Conservation (phyloP, 192 early-diverging fungal genomes). For the Piromyces finnis region DNA sequence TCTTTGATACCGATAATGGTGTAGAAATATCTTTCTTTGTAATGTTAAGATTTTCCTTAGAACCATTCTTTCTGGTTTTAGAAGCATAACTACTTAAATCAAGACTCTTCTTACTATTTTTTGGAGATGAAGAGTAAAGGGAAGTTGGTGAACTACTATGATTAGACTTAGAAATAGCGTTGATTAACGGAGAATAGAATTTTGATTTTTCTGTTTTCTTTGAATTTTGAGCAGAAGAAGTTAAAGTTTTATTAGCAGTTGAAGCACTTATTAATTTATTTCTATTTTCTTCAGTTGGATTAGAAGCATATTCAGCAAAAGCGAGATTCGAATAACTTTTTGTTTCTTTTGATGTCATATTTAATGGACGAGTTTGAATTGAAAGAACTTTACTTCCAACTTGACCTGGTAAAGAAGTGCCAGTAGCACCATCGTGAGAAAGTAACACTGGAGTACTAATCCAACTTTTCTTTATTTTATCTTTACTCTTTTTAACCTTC, state of each 20-base stretch:
- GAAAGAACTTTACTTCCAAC: not conserved
- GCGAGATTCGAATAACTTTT: not conserved
- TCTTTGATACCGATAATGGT: not conserved
- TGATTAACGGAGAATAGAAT: not conserved
- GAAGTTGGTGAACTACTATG: not conserved
- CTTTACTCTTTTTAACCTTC: not conserved
- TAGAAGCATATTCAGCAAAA: not conserved
- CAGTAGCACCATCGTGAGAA: not conserved
- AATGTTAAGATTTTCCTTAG: not conserved
- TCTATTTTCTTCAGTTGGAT: not conserved
- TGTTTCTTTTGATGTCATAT: not conserved
- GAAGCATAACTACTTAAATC: not conserved
- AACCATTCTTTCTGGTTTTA: not conserved
- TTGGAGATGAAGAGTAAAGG: not conserved
- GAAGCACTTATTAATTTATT: not conserved
- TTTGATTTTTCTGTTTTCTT: not conserved
- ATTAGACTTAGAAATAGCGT: not conserved
- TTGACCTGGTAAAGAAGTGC: not conserved
- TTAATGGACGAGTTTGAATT: not conserved
- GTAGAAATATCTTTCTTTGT: not conserved
- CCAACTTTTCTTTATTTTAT: not conserved
- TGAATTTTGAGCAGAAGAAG: not conserved
- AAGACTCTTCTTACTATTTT: not conserved
- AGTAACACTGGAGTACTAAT: not conserved
- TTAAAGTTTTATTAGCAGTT: too few species aligned